Percentiles rank a stretch among this genome's conserved stretches.
These are phyloP conservation scores for Leptomonas seymouri DNA, from an alignment of 208 protist species.

Conservation along the genomic window DNA sequence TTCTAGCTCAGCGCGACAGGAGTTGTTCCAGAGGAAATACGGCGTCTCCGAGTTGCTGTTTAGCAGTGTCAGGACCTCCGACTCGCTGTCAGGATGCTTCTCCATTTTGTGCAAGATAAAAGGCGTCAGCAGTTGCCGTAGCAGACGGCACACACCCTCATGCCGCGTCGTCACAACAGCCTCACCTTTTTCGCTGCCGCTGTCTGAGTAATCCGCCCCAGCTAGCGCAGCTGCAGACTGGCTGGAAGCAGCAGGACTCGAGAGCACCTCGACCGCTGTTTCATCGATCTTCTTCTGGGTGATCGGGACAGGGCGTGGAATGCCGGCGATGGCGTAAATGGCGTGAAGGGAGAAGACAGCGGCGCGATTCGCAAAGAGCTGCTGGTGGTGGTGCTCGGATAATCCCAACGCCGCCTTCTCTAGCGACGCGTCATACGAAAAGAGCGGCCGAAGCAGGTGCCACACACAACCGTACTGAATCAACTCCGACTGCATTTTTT, in stretches of 20 bases:
- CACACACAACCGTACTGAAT: slow-evolving; percentile 76
- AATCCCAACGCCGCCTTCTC: slow-evolving; percentile 63
- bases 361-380: slow-evolving; percentile 81
- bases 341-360: slow-evolving; percentile 70
- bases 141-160: slow-evolving; percentile 33
- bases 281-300: not conserved
- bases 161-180: slow-evolving; percentile 37
- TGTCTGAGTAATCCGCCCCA: not conserved
- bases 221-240: not conserved
- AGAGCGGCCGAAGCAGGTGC: slow-evolving; percentile 84
- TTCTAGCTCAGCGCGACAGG: slow-evolving; percentile 70
- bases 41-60: slow-evolving; percentile 89
- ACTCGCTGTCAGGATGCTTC: slow-evolving; percentile 25
- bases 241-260: not conserved
- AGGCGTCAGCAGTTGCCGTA: slow-evolving; percentile 83
- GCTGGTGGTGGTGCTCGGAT: slow-evolving; percentile 74
- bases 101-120: slow-evolving; percentile 78
- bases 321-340: slow-evolving; percentile 67
- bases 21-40: slow-evolving; percentile 91
- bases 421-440: slow-evolving; percentile 93
- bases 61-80: slow-evolving; percentile 75
- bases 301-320: slow-evolving; percentile 19
- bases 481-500: slow-evolving; percentile 67
- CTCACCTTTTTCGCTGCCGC: not conserved
- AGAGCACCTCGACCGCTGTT: not conserved